Evolutionary conservation across 768 basidiomycete genomes (phyloP), one percentile per base, ranked within the genome.

Genomic region (Mycena floridula): DNA sequence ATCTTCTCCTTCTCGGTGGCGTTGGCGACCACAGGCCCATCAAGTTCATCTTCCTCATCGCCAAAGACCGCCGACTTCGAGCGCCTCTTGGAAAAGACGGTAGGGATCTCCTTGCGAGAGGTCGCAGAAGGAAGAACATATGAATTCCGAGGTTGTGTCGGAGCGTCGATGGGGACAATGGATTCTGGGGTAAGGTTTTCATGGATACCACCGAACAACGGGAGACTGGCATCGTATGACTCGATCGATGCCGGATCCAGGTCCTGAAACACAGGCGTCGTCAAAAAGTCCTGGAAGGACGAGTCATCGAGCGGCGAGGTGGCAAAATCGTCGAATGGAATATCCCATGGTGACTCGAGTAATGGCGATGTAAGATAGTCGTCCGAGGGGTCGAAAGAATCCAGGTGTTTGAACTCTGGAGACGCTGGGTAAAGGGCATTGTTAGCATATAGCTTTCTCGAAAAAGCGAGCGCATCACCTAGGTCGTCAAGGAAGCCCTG

Each of bases 101-200:
- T 82, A 1, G 89, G 88, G 20, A 90, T 60, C 30, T 81, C 80
- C 64, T 90, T 92, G 41, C 81, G 73, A 13, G 90, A 90, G 0
- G 91, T 93, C 1, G 72, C 59, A 0, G 88, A 90, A 0, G 86
- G 81, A 0, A 73, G 73, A 13, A 77, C 54, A 55, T 92, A 93
- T n/a, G n/a, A n/a, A n/a, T 76, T 76, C 50, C 90, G 81, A 0
- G 75, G 37, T 57, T 93, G 90, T 1, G 84, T 89, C 0, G 90
- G 91, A 1, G 90, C 90, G 42, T 85, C 79, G 53, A 82, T 58
- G 18, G 82, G 73, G 18, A 92, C 75, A 18, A 89, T 73, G 2
- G 71, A 55, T 25, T 76, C 75, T 3, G 87, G 82, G 4, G n/a
- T n/a, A n/a, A 37, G 36, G 13, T 27, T n/a, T 24, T 30, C 21